Evolutionary conservation across 371 early-diverging fungal species (phyloP), one percentile per base, ranked within the genome.

Genomic region (Syncephalastrum sp.): DNA sequence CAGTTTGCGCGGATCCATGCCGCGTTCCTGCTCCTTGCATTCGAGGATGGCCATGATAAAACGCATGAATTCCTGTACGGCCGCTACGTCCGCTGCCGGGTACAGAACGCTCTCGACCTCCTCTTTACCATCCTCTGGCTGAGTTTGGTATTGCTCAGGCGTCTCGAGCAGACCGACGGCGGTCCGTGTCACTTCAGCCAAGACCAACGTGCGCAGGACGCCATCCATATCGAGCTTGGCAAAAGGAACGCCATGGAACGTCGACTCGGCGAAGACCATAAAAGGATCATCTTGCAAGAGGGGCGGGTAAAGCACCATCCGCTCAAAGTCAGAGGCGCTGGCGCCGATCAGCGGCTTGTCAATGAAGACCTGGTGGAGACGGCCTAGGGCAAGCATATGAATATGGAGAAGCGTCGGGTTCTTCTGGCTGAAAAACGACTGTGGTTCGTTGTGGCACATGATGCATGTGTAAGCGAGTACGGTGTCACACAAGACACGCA

Each of bases 221-320:
- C 85, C 84, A 68, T 84, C 73, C 3, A 87, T 74, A 29, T 90
- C 87, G 4, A 88, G 63, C 41, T 81, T 75, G 3, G 83, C 66
- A 13, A 82, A 70, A 0, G 78, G 71, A 0, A 76, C 69, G 29
- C 81, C 59, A 52, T 86, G 80, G 29, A 84, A 59, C 5, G 83
- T 79, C 16, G 82, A 15, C 56, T 90, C 90, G 0, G 82, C 74
- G 17, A 91, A 61, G 27, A 83, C 69, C 65, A 84, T 79, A 63
- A 88, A 90, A 5, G 84, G 83, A 63, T 90, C 88, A 29, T 88
- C 88, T 66, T 83, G 61, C 19, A 91, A 57, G 13, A 90, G 67
- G 2, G 91, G 91, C 29, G 63, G 57, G 42, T 71, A 77, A 13
- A 60, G 54, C 2, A 65, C 63, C 46, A 64, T 60, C 44, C 61